Percentiles rank a stretch among this genome's conserved stretches.
Evolutionary conservation across 2,329 filamentous ascomycete genomes (phyloP).

Genomic region (Cercospora citrullina): DNA sequence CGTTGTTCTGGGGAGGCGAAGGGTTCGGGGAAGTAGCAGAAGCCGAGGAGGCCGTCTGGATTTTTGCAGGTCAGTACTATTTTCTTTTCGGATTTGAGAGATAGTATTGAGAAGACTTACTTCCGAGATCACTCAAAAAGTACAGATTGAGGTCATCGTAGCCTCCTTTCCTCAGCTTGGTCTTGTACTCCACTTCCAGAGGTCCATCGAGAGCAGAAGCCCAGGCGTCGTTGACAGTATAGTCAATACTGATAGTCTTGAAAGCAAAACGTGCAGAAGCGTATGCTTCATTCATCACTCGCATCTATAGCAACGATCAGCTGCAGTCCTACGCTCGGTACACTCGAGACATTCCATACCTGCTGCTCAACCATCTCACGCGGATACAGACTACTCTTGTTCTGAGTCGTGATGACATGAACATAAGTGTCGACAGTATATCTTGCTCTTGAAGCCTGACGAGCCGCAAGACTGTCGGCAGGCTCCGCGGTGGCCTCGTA

Average conservation of each 20-base stretch:
- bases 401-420: slow-evolving; percentile 42
- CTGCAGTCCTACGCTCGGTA: not conserved
- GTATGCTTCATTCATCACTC: slow-evolving; percentile 43
- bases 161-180: slow-evolving; percentile 50
- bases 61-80: not conserved
- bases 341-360: not conserved
- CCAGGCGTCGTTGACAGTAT: slow-evolving; percentile 54
- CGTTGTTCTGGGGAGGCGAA: slow-evolving; percentile 42
- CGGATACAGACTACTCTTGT: slow-evolving; percentile 38
- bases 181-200: slow-evolving; percentile 51
- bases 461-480: not conserved
- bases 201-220: slow-evolving; percentile 45
- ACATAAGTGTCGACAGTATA: slow-evolving; percentile 36
- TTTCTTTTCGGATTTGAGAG: not conserved
- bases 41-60: slow-evolving; percentile 27
- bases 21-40: slow-evolving; percentile 35
- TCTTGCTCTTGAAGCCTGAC: slow-evolving; percentile 5
- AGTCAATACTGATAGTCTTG: slow-evolving; percentile 46
- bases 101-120: not conserved
- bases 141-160: slow-evolving; percentile 57
- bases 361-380: slow-evolving; percentile 38
- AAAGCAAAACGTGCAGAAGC: slow-evolving; percentile 52
- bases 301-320: slow-evolving; percentile 31
- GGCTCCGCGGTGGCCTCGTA: slow-evolving; percentile 6
- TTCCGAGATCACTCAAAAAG: slow-evolving; percentile 53